Percentiles rank a stretch among this genome's conserved stretches.
Conservation (phyloP, 805 yeast genomes). For the Candida adriatica region DNA sequence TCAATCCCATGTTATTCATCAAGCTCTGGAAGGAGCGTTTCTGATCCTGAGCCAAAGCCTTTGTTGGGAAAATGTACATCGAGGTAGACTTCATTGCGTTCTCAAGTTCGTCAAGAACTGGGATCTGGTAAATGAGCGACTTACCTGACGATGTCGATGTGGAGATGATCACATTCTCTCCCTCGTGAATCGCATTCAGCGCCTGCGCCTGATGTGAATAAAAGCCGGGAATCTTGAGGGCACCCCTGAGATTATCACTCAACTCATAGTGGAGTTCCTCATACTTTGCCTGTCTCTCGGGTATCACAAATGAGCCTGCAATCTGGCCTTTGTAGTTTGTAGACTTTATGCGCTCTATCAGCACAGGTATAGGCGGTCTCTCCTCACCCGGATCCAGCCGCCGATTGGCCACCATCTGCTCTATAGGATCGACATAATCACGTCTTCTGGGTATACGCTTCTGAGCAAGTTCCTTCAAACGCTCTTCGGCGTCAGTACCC, state of each 20-base stretch:
- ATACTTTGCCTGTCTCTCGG: slow-evolving; percentile 39
- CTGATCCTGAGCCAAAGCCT: slow-evolving; percentile 97
- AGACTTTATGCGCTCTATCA: slow-evolving; percentile 44
- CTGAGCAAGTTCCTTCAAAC: slow-evolving; percentile 31
- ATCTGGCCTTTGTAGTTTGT: slow-evolving; percentile 61
- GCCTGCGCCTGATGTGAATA: slow-evolving; percentile 85
- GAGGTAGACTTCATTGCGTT: slow-evolving; percentile 47
- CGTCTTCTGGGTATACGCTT: slow-evolving; percentile 41
- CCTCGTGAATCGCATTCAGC: slow-evolving; percentile 45
- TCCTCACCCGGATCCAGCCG: slow-evolving; percentile 20
- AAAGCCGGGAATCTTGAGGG: slow-evolving; percentile 44
- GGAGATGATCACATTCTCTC: slow-evolving; percentile 74
- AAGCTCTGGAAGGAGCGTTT: slow-evolving; percentile 66
- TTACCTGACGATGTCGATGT: slow-evolving; percentile 97
- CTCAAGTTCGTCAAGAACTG: slow-evolving; percentile 51
- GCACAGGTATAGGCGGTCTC: slow-evolving; percentile 38
- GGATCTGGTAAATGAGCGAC: slow-evolving; percentile 85
- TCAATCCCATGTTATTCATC: slow-evolving; percentile 41
- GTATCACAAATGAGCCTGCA: slow-evolving; percentile 40
- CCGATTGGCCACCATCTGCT: slow-evolving; percentile 39
- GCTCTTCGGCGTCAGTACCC: slow-evolving; percentile 33
- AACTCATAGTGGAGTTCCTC: slow-evolving; percentile 35
- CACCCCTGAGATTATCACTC: slow-evolving; percentile 46
- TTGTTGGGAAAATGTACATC: slow-evolving; percentile 90
- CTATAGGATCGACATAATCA: slow-evolving; percentile 54